Percentiles rank a stretch among this genome's conserved stretches.
Conservation (phyloP, 768 basidiomycete genomes). For the Tylopilus rubrobrunneus region DNA sequence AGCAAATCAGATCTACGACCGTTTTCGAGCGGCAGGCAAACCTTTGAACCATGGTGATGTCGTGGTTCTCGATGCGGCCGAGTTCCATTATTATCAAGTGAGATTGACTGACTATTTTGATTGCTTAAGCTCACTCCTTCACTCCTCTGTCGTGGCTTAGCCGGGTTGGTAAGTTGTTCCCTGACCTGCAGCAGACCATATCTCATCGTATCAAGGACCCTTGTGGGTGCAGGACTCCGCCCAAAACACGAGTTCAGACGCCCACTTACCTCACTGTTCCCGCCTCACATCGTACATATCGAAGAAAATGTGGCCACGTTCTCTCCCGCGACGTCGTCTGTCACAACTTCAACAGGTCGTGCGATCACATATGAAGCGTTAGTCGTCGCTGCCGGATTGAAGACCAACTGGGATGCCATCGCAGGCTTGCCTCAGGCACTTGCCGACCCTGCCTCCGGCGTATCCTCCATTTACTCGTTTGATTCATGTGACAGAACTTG, state of each 20-base stretch:
- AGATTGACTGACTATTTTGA: slow-evolving; percentile 2
- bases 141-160: slow-evolving; percentile 32
- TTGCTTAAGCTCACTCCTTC: slow-evolving; percentile 1
- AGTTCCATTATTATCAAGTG: slow-evolving; percentile 84
- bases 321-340: slow-evolving; percentile 66
- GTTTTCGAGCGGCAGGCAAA: slow-evolving; percentile 69
- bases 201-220: slow-evolving; percentile 56
- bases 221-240: slow-evolving; percentile 85
- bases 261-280: slow-evolving; percentile 67
- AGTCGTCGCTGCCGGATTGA: slow-evolving; percentile 85
- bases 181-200: neutral
- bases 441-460: slow-evolving; percentile 69
- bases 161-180: slow-evolving; percentile 79
- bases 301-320: slow-evolving; percentile 70
- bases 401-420: slow-evolving; percentile 80
- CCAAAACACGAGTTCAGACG: slow-evolving; percentile 65
- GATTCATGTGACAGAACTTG: slow-evolving; percentile 87
- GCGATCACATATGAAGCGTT: slow-evolving; percentile 78
- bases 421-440: slow-evolving; percentile 73
- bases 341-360: slow-evolving; percentile 69
- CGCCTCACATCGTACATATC: slow-evolving; percentile 67
- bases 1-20: slow-evolving; percentile 83
- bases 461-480: slow-evolving; percentile 91
- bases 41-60: slow-evolving; percentile 71
- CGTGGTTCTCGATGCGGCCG: slow-evolving; percentile 77